These are phyloP conservation scores for Thermomyces lanuginosus DNA, from an alignment of 2,329 filamentous ascomycete genomes.

Conservation along the genomic window DNA sequence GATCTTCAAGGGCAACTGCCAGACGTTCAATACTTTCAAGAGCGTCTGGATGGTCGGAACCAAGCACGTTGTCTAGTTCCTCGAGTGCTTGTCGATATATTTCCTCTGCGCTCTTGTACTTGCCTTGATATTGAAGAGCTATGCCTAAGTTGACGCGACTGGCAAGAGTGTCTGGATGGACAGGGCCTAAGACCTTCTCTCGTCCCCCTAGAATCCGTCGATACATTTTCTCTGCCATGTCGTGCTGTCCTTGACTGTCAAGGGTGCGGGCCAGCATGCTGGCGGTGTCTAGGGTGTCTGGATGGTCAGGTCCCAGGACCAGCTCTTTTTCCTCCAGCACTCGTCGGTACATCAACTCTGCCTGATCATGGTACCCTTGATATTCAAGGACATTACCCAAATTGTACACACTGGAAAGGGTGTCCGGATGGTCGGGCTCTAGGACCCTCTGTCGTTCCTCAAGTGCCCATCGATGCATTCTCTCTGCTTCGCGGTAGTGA, in stretches of 20 bases:
- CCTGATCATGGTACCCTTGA: constrained; percentile 8
- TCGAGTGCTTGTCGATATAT: constrained; percentile 2
- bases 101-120: too few relatives aligned
- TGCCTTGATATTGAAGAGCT: too few relatives aligned
- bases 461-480: too few relatives aligned
- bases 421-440: background rate
- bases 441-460: background rate
- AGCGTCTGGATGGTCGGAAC: constrained; percentile 7
- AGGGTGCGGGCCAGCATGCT: too few relatives aligned
- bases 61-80: background rate
- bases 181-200: too few relatives aligned
- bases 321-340: constrained; percentile 4
- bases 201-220: too few relatives aligned
- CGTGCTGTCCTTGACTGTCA: too few relatives aligned
- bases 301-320: constrained; percentile 3
- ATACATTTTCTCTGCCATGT: too few relatives aligned
- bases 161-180: too few relatives aligned
- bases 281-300: too few relatives aligned
- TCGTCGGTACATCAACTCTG: constrained; percentile 8
- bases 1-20: too few relatives aligned
- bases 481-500: constrained; percentile 3
- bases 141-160: background rate
- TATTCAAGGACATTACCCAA: background rate
- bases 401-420: background rate
- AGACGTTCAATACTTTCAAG: constrained; percentile 8